Percentiles rank a stretch among this genome's conserved stretches.
Evolutionary conservation across 148 eudicot species (phyloP).

Genomic region (Drosera capensis): DNA sequence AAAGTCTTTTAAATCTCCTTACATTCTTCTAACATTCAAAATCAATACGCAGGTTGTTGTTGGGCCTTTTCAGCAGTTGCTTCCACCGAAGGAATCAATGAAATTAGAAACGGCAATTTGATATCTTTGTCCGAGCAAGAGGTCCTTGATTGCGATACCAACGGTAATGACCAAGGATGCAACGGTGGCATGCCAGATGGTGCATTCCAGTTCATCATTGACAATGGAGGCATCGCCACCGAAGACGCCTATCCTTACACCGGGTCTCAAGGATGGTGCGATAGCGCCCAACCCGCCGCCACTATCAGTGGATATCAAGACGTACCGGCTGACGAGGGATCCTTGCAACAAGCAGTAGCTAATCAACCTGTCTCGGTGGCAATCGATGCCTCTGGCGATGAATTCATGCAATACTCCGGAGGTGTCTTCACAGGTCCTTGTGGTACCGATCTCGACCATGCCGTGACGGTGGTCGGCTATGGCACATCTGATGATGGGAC

Average conservation of each 20-base stretch:
- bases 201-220: conserved; percentile 23
- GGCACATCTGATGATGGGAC: no score
- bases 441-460: conserved; percentile 24
- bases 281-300: conserved; percentile 12
- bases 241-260: conserved; percentile 39
- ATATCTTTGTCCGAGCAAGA: conserved; percentile 44
- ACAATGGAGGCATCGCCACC: conserved; percentile 27
- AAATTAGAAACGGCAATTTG: conserved; percentile 20
- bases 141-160: conserved; percentile 36
- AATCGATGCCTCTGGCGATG: conserved; percentile 18
- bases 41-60: conserved; percentile 14
- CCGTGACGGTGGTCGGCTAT: conserved; percentile 24
- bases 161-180: conserved; percentile 20
- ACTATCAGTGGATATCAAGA: conserved; percentile 22
- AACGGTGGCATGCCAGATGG: conserved; percentile 19
- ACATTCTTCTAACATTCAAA: no score
- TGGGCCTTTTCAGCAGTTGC: conserved; percentile 49
- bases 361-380: conserved; percentile 36
- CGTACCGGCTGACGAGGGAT: conserved; percentile 23
- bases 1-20: no score
- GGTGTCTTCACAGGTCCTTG: conserved; percentile 31
- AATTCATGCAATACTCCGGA: conserved; percentile 21
- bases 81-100: conserved; percentile 22
- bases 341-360: conserved; percentile 25
- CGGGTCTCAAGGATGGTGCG: conserved; percentile 18